Conservation (phyloP, 345 rosid genomes). For the Eucalyptus polyanthemos region DNA sequence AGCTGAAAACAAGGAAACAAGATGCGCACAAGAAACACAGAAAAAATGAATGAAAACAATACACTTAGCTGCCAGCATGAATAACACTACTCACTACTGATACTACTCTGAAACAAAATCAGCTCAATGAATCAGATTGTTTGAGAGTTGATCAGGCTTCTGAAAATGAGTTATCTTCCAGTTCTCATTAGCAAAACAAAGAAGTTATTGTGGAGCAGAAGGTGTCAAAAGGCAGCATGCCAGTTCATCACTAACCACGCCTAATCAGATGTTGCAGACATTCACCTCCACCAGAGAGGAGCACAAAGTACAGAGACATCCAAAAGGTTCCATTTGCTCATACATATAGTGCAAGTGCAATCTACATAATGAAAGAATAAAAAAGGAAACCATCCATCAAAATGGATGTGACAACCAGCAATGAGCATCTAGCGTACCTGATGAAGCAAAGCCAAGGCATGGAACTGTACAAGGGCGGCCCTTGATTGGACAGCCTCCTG, state of each 20-base stretch:
- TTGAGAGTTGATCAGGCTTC: background rate
- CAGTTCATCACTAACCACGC: background rate
- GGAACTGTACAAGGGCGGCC: slow-evolving; percentile 97
- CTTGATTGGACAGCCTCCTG: slow-evolving; percentile 98
- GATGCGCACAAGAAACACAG: background rate
- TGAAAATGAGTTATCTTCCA: background rate
- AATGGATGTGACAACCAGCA: background rate
- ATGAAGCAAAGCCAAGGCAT: slow-evolving; percentile 86
- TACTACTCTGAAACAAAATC: background rate
- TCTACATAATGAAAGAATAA: background rate
- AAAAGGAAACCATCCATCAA: background rate
- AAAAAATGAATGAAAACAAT: background rate
- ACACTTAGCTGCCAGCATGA: background rate
- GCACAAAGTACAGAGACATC: background rate
- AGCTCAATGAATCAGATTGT: background rate
- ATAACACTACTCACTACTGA: background rate
- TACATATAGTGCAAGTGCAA: background rate
- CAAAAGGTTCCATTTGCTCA: background rate
- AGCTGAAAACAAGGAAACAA: background rate
- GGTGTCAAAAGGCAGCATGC: background rate
- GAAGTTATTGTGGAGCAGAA: background rate
- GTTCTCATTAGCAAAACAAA: background rate
- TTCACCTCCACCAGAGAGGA: background rate
- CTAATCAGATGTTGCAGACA: background rate
- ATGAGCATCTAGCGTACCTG: slow-evolving; percentile 27